These are phyloP conservation scores for Chondrostereum purpureum DNA, from an alignment of 1,284 basidiomycete genomes.

Conservation along the genomic window DNA sequence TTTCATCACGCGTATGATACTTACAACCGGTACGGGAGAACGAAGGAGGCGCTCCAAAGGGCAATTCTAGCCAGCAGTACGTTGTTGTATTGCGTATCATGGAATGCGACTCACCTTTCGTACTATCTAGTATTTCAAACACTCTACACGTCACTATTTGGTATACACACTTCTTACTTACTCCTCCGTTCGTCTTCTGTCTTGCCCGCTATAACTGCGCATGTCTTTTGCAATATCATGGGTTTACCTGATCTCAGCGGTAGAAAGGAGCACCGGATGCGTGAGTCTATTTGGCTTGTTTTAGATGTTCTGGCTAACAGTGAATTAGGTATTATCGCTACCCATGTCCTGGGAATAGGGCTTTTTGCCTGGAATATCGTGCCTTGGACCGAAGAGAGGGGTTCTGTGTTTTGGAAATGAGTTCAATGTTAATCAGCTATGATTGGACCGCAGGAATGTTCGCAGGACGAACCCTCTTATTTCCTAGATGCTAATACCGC, in stretches of 20 bases:
- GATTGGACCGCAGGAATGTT: no score
- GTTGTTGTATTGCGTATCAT: conserved; percentile 21
- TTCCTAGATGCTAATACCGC: no score
- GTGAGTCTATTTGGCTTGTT: not conserved
- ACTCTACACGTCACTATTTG: conserved; percentile 86
- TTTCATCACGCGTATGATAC: conserved; percentile 86
- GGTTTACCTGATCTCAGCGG: conserved; percentile 61
- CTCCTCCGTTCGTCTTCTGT: conserved; percentile 75
- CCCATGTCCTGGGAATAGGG: not conserved
- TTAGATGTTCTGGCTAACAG: not conserved
- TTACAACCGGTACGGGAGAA: conserved; percentile 68
- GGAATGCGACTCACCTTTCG: not conserved
- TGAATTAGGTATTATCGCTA: not conserved
- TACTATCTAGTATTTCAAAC: conserved; percentile 75
- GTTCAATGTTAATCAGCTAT: no score
- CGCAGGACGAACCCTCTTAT: no score
- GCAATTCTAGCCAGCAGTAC: conserved; percentile 58
- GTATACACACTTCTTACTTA: conserved; percentile 82
- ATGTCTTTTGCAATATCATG: conserved; percentile 93
- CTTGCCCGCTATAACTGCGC: conserved; percentile 61
- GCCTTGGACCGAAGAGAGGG: not conserved
- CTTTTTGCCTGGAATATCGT: not conserved
- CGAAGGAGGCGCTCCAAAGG: conserved; percentile 48
- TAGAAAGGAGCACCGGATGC: conserved; percentile 13
- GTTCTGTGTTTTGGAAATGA: not conserved